Base-by-base conservation (phyloP, 768 basidiomycete genomes). In the Leccinum longicurvipes region DNA sequence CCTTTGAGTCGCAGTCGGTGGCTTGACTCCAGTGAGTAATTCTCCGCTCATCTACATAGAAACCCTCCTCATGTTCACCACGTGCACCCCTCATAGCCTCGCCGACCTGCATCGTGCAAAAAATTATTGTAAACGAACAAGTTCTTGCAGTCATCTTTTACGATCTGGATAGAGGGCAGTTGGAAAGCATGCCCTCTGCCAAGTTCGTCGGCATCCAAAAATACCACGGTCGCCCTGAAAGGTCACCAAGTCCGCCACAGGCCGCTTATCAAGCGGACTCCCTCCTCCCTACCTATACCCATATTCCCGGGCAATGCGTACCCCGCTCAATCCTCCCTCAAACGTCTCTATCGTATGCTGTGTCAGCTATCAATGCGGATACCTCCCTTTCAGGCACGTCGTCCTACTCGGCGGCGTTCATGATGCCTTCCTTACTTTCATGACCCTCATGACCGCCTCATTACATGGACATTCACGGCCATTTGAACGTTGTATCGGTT, bases 141-240 rank as follows among this genome's bases (percentile, higher is more conserved):
- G 78, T 82, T 17, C 73, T 88, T 50, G 79, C 88, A 51, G 80
- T 79, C 62, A 72, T 89, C 60, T 76, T 84, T 48, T 90, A 89
- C 68, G 82, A 87, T 61, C 74, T 91, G 61, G 83, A 87, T 63
- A 82, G 85, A 66, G 77, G 75, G 61, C 71, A 75, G 60, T 73
- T 75, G 32, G 75, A 75, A 57, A 66, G 71, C 53, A 73, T 77
- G 71, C 86, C 89, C 15, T 79, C 82, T 47, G 87, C 81, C 56
- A 79, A 85, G 64, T 75, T 91, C 59, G 53, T 82, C 60, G 79
- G 77, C 39, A 81, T 80, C 67, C 76, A 77, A 64, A 74, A 73
- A 67, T 73, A 75, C 61, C 61, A 66, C 25, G 63, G 63, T 60
- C 64, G 62, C 57, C 53, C 63, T 9, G 74, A 70, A 49, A 67